Conservation (phyloP, 495 filamentous ascomycete species). For the Amorphotheca resinae region DNA sequence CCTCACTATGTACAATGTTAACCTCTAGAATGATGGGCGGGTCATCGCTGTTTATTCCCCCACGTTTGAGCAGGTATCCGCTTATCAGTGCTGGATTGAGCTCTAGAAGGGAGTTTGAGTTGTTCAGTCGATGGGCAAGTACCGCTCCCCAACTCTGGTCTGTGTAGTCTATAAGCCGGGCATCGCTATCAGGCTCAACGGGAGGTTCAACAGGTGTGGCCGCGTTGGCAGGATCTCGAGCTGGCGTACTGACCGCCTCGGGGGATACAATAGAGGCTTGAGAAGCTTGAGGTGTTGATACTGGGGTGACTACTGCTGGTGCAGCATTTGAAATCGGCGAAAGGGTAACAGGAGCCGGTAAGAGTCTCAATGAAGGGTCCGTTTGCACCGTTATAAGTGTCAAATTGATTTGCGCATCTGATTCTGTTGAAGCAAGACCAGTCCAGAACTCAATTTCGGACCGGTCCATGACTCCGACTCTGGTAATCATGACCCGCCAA, state of each 20-base stretch:
- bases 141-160: constrained; percentile 78
- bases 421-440: constrained; percentile 22
- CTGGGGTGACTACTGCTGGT: constrained; percentile 37
- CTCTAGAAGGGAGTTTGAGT: constrained; percentile 48
- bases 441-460: constrained; percentile 61
- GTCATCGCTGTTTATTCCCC: constrained; percentile 46
- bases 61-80: constrained; percentile 68
- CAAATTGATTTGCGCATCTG: constrained; percentile 33
- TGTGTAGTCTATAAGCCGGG: constrained; percentile 59
- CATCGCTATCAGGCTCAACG: constrained; percentile 53
- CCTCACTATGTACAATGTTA: constrained; percentile 49
- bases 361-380: constrained; percentile 50
- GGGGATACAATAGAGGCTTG: constrained; percentile 38
- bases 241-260: constrained; percentile 26
- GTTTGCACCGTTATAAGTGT: constrained; percentile 55
- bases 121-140: constrained; percentile 57
- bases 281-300: constrained; percentile 41
- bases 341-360: constrained; percentile 36
- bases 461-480: constrained; percentile 55
- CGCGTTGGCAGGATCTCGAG: constrained; percentile 29
- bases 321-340: constrained; percentile 25
- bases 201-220: constrained; percentile 38
- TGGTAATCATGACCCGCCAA: constrained; percentile 72
- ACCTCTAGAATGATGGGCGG: constrained; percentile 51
- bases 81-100: constrained; percentile 53